Conservation (phyloP, 2,329 filamentous ascomycete genomes). For the Penicillium janthinellum region DNA sequence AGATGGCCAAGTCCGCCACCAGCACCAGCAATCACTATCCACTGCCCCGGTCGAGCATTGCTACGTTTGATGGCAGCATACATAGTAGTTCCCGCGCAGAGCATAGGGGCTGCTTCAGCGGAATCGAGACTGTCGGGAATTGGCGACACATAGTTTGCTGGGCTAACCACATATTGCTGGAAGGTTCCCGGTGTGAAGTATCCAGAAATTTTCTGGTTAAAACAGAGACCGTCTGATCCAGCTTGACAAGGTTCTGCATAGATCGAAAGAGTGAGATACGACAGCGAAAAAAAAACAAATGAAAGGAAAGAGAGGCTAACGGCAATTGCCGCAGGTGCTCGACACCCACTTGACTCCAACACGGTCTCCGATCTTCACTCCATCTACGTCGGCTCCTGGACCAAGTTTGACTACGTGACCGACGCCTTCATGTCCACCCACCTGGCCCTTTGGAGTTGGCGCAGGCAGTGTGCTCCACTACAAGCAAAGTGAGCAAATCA, state of each 20-base stretch:
- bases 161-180: not conserved
- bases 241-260: not conserved
- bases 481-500: too few relatives aligned
- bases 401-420: not conserved
- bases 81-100: slow-evolving; percentile 67
- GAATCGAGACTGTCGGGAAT: slow-evolving; percentile 63
- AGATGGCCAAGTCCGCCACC: slow-evolving; percentile 66
- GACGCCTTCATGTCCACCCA: not conserved
- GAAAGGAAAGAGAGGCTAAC: not conserved
- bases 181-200: not conserved
- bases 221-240: not conserved
- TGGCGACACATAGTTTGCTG: slow-evolving; percentile 62
- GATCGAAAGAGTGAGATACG: not conserved
- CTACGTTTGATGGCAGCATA: slow-evolving; percentile 65
- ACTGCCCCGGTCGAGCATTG: slow-evolving; percentile 59
- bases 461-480: too few relatives aligned
- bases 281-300: too few relatives aligned
- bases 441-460: not conserved
- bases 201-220: not conserved
- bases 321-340: not conserved
- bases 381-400: not conserved
- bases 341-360: not conserved
- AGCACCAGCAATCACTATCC: slow-evolving; percentile 61
- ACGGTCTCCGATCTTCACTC: not conserved
- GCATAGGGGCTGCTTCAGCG: slow-evolving; percentile 64